These are phyloP conservation scores for Agrostemma githago DNA, from an alignment of 148 eudicot species.

Conservation along the genomic window DNA sequence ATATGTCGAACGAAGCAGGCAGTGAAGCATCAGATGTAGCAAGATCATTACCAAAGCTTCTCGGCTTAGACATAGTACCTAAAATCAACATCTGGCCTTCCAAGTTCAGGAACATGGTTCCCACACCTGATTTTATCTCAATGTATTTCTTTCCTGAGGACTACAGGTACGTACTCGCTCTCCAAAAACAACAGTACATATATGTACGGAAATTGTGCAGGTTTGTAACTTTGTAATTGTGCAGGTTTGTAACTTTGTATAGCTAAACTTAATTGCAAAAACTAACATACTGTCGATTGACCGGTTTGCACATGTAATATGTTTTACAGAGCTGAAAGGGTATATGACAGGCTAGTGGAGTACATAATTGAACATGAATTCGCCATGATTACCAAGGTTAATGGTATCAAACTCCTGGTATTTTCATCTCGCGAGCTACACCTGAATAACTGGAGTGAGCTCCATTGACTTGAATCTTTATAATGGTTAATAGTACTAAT, in stretches of 20 bases:
- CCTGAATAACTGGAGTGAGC: conserved; percentile 21
- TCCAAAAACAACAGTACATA: neutral
- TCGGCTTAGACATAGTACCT: conserved; percentile 21
- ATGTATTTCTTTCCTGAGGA: conserved; percentile 29
- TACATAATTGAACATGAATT: conserved; percentile 21
- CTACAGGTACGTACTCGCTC: conserved; percentile 18
- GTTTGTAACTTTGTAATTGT: too few species aligned
- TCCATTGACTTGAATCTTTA: neutral
- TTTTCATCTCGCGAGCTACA: conserved; percentile 28
- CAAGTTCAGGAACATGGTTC: conserved; percentile 21
- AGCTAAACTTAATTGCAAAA: neutral
- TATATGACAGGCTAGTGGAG: conserved; percentile 28
- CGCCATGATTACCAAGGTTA: conserved; percentile 18
- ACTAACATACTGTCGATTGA: neutral
- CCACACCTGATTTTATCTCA: conserved; percentile 15
- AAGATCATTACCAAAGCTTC: conserved; percentile 20
- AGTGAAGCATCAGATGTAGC: conserved; percentile 18
- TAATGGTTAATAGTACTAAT: neutral
- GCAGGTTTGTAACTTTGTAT: too few species aligned
- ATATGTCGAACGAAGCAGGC: conserved; percentile 19
- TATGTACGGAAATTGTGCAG: too few species aligned
- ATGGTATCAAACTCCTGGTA: conserved; percentile 21
- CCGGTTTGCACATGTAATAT: neutral
- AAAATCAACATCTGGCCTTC: conserved; percentile 25
- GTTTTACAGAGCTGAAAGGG: conserved; percentile 26